Conservation (phyloP, 768 basidiomycete species). For the Rhodosporidiobolus sp. region DNA sequence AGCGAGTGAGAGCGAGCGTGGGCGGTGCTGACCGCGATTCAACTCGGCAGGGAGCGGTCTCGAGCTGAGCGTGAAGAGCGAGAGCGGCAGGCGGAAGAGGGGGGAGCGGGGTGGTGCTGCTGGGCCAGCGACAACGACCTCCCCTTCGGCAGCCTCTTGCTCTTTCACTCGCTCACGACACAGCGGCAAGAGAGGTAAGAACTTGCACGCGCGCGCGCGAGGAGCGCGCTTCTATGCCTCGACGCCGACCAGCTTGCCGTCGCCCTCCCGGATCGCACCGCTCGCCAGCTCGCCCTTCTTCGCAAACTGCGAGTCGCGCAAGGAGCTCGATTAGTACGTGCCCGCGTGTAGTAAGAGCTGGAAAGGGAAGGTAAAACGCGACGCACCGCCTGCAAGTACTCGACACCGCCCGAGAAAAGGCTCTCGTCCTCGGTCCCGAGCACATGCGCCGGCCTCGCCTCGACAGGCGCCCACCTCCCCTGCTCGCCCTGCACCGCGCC, state of each 20-base stretch:
- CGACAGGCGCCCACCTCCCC: background rate
- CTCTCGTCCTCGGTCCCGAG: conserved; percentile 1
- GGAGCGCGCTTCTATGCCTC: background rate
- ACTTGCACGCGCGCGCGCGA: too few relatives aligned
- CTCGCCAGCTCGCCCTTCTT: background rate
- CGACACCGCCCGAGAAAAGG: conserved; percentile 23
- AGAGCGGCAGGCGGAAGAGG: too few relatives aligned
- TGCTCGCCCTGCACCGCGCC: background rate
- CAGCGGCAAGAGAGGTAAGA: too few relatives aligned
- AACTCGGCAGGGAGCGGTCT: too few relatives aligned
- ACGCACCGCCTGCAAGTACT: conserved; percentile 14
- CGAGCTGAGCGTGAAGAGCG: too few relatives aligned
- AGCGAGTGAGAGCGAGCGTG: too few relatives aligned
- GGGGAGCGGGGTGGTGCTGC: too few relatives aligned
- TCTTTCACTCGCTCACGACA: background rate
- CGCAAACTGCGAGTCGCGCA: background rate
- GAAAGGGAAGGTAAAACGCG: background rate
- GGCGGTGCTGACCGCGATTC: too few relatives aligned
- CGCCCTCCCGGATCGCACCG: background rate
- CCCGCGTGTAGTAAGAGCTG: too few relatives aligned
- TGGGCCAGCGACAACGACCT: too few relatives aligned
- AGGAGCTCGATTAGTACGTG: background rate
- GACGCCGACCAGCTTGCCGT: conserved; percentile 3
- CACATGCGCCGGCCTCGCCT: conserved; percentile 6
- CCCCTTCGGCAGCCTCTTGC: too few relatives aligned